Evolutionary conservation across 345 rosid species (phyloP).

Genomic region (Euphorbia pulcherrima): DNA sequence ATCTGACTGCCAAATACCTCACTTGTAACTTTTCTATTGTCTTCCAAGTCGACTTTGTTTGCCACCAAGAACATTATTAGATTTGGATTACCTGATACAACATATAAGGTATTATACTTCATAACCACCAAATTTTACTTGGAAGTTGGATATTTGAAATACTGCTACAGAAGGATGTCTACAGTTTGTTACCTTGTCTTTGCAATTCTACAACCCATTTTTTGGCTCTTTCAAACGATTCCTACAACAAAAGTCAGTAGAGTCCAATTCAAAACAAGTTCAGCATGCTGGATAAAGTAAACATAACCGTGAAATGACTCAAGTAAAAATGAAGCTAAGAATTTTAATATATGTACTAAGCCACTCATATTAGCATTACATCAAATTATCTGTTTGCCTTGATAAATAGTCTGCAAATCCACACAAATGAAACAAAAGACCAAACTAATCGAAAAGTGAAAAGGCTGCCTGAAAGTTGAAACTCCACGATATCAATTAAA

Average conservation of each 20-base stretch:
- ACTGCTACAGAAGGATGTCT: not conserved
- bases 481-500: not conserved
- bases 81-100: slow-evolving; percentile 56
- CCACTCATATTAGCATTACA: not conserved
- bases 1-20: slow-evolving; percentile 40
- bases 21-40: slow-evolving; percentile 50
- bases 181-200: slow-evolving; percentile 47
- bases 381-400: not conserved
- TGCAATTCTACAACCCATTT: slow-evolving; percentile 68
- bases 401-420: not conserved
- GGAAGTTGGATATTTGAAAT: not conserved
- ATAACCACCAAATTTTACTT: not conserved
- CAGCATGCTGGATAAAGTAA: not conserved
- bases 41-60: slow-evolving; percentile 69
- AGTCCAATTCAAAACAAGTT: not conserved
- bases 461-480: not conserved
- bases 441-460: not conserved
- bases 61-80: slow-evolving; percentile 63
- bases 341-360: not conserved
- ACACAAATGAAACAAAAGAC: not conserved
- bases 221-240: slow-evolving; percentile 58
- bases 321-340: not conserved
- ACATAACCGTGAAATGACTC: not conserved
- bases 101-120: slow-evolving; percentile 6
- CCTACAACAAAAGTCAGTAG: slow-evolving; percentile 31